These are phyloP conservation scores for Mytilinidion resinicola DNA, from an alignment of 495 filamentous ascomycete species.

Conservation along the genomic window DNA sequence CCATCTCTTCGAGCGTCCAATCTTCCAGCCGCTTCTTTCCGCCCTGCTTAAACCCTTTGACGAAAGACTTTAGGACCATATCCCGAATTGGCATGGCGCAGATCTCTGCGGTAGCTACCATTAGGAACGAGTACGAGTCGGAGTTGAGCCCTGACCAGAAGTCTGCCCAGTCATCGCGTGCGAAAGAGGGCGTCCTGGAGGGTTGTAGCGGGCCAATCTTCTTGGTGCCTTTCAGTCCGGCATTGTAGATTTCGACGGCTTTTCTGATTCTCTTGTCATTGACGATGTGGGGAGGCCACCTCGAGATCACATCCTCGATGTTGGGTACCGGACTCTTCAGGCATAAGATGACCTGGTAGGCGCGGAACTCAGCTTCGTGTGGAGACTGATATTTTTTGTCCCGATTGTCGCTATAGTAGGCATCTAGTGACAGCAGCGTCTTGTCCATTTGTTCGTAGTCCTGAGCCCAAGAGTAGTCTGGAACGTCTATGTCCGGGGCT, in stretches of 20 bases:
- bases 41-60: conserved; percentile 51
- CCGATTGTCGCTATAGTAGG: conserved; percentile 77
- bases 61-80: conserved; percentile 65
- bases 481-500: conserved; percentile 45
- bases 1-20: conserved; percentile 63
- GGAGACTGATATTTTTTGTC: conserved; percentile 45
- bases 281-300: conserved; percentile 56
- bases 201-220: conserved; percentile 58
- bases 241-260: conserved; percentile 63
- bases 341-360: conserved; percentile 83
- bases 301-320: conserved; percentile 66
- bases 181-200: conserved; percentile 45
- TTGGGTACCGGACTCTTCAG: conserved; percentile 61
- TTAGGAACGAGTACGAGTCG: conserved; percentile 70
- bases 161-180: conserved; percentile 58
- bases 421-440: conserved; percentile 66
- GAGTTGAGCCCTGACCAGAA: conserved; percentile 74
- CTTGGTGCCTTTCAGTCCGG: conserved; percentile 59
- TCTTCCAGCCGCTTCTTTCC: conserved; percentile 49
- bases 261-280: conserved; percentile 53
- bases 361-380: conserved; percentile 86
- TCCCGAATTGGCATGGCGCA: conserved; percentile 79
- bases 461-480: conserved; percentile 68
- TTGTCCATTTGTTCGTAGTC: conserved; percentile 90
- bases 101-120: conserved; percentile 89